Base-by-base conservation (phyloP, 2,329 filamentous ascomycete genomes). In the Hypoxylon sp. region DNA sequence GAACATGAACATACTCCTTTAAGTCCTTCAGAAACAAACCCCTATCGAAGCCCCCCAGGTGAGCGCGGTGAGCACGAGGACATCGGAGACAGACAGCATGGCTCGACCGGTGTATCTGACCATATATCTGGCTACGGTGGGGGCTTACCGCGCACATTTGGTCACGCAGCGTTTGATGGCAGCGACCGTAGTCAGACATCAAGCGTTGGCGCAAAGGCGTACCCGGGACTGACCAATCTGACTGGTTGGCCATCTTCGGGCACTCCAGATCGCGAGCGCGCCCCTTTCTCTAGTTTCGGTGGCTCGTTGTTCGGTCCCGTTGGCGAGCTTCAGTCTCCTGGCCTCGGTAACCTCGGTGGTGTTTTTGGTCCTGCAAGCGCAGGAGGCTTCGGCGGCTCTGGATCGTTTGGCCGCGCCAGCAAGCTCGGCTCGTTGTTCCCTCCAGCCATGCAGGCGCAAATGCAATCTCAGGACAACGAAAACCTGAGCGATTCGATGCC, bases 11-110 rank as follows among this genome's bases (percentile, higher is more conserved):
- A 90, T 70, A 92, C 93, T 64, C 91, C 92, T 0, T 88, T 93
- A 76, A 98, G 95, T 77, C 96, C 96, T 10, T 96, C 94, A 0
- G 93, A 97, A 75, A 98, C 96, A 2, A 99, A 99, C 76, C 96
- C 96, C 1, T 99, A 96, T 77, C 93, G 94, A 70, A 98, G 95
- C 78, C 96, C 96, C 2, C 89, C 92, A 6, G 92, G 91, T 38
- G 91, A 94, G 25, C 89, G 89, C 48, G 83, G 83, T 4, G 89
- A 87, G 17, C 88, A 93, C 51, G 87, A 88, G 14, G 84, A 86
- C 49, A 87, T 79, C 34, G 81, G 83, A 11, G 83, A 86, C 6
- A 82, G 82, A 53, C 76, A 80, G 11, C 83, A 84, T 56, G 86
- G 85, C 25, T 83, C 85, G 51, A 84, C 86, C 59, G 84, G 84